Percentiles rank a stretch among this genome's conserved stretches.
phyloP scores from a whole-genome alignment of 1,284 basidiomycete species.

The Porogramme epimiltina region DNA sequence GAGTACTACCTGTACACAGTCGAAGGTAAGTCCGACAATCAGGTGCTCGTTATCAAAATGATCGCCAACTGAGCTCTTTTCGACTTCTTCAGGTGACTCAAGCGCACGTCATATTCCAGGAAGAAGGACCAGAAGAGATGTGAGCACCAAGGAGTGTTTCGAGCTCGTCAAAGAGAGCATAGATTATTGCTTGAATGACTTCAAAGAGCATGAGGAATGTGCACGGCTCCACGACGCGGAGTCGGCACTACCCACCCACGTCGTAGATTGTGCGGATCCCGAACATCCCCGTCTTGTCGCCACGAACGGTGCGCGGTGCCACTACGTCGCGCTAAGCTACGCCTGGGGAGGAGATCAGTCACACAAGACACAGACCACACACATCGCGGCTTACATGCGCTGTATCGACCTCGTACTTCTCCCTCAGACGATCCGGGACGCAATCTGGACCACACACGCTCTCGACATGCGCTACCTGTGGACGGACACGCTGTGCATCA shows the following conservation, averaged over 20 bases:
- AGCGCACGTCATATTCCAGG: too few relatives aligned
- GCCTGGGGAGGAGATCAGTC: constrained; percentile 6
- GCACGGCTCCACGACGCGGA: too few relatives aligned
- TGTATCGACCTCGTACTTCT: constrained; percentile 1
- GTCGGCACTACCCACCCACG: constrained; percentile 5
- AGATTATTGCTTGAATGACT: too few relatives aligned
- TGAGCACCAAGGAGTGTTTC: too few relatives aligned
- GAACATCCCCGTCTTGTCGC: constrained; percentile 3
- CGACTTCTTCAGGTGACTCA: too few relatives aligned
- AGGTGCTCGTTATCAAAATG: too few relatives aligned
- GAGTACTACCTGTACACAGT: too few relatives aligned
- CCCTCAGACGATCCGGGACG: constrained; percentile 11
- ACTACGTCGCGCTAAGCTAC: constrained; percentile 12
- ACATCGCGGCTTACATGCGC: constrained; percentile 2
- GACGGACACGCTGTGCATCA: constrained; percentile 9
- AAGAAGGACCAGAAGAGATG: too few relatives aligned
- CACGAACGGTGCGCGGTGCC: not conserved
- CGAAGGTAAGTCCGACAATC: too few relatives aligned
- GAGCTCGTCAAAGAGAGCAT: too few relatives aligned
- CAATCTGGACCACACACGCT: constrained; percentile 8
- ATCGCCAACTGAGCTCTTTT: too few relatives aligned
- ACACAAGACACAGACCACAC: constrained; percentile 6
- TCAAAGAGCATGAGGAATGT: too few relatives aligned
- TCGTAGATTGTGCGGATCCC: constrained; percentile 9
- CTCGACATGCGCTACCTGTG: constrained; percentile 14